Percentiles rank a stretch among this genome's conserved stretches.
phyloP scores from a whole-genome alignment of 495 filamentous ascomycete species.

The Tuber borchii region DNA sequence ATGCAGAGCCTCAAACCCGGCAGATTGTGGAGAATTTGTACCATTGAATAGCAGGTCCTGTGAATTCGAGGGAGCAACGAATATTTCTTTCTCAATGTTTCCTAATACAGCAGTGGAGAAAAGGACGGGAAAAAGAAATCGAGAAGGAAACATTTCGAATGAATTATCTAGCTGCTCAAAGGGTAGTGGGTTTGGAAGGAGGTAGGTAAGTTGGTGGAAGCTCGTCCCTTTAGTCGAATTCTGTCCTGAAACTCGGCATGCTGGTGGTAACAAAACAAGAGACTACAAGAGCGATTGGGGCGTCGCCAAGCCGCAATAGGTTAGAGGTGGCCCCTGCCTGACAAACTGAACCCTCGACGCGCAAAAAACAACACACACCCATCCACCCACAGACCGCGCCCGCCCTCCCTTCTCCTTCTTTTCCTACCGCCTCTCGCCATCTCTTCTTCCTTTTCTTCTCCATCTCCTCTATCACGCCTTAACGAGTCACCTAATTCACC shows the following conservation, averaged over 20 bases:
- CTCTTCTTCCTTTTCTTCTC: conserved; percentile 38
- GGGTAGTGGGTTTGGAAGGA: neutral
- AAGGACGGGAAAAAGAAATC: conserved; percentile 27
- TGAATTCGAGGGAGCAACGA: conserved; percentile 57
- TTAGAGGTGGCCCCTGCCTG: conserved; percentile 36
- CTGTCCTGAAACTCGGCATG: neutral
- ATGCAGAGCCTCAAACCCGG: conserved; percentile 58
- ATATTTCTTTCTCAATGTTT: conserved; percentile 90
- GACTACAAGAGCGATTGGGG: conserved; percentile 18
- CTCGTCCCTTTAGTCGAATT: neutral
- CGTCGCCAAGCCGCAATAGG: conserved; percentile 32
- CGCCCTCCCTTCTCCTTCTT: conserved; percentile 36
- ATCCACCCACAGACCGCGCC: conserved; percentile 39
- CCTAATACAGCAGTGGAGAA: conserved; percentile 46
- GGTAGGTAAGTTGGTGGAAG: neutral
- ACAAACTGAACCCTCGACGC: conserved; percentile 41
- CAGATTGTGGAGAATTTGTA: conserved; percentile 44
- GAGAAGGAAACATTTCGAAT: neutral
- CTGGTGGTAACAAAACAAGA: conserved; percentile 19
- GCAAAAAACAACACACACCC: conserved; percentile 41
- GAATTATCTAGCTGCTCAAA: neutral
- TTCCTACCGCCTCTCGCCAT: conserved; percentile 34
- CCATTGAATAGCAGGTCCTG: conserved; percentile 27
- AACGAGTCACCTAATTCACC: conserved; percentile 35
- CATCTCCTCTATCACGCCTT: conserved; percentile 39